Percentiles rank a stretch among this genome's conserved stretches.
Conservation (phyloP, 331 rosid genomes). For the Dryas integrifolia region DNA sequence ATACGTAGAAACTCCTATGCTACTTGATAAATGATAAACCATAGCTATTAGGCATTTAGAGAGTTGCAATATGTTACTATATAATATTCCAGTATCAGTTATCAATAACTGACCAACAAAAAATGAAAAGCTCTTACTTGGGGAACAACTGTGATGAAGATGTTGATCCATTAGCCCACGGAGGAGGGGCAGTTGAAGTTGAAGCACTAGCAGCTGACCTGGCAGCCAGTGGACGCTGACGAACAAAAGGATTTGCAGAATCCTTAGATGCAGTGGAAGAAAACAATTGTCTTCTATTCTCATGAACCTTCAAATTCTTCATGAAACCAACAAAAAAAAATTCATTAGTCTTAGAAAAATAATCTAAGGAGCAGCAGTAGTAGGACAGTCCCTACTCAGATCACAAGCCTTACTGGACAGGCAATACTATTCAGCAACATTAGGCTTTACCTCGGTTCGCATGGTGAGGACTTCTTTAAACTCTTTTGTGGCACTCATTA, state of each 20-base stretch:
- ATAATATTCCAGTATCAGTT: not conserved
- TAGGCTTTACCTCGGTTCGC: slow-evolving; percentile 71
- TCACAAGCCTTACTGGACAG: slow-evolving; percentile 1
- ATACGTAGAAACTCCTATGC: not conserved
- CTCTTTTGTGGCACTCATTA: slow-evolving; percentile 85
- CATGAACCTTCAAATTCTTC: slow-evolving; percentile 90
- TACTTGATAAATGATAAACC: not conserved
- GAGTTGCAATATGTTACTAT: not conserved
- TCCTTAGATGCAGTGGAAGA: slow-evolving; percentile 73
- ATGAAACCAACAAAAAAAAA: slow-evolving; percentile 19
- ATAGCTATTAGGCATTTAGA: not conserved
- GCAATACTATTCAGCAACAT: slow-evolving; percentile 12
- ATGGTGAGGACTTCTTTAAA: slow-evolving; percentile 94
- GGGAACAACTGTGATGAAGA: slow-evolving; percentile 52
- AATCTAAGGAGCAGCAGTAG: not conserved
- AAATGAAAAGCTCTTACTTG: slow-evolving; percentile 44
- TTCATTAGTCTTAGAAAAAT: slow-evolving; percentile 17
- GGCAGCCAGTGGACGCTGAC: slow-evolving; percentile 80
- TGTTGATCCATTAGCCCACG: slow-evolving; percentile 70
- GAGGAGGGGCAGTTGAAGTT: slow-evolving; percentile 57
- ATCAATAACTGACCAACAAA: slow-evolving; percentile 11
- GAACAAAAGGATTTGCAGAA: slow-evolving; percentile 86
- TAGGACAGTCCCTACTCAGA: not conserved
- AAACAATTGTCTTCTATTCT: slow-evolving; percentile 80
- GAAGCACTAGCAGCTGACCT: slow-evolving; percentile 68